Base-by-base conservation (phyloP, 805 yeast species). In the Candida verbasci region DNA sequence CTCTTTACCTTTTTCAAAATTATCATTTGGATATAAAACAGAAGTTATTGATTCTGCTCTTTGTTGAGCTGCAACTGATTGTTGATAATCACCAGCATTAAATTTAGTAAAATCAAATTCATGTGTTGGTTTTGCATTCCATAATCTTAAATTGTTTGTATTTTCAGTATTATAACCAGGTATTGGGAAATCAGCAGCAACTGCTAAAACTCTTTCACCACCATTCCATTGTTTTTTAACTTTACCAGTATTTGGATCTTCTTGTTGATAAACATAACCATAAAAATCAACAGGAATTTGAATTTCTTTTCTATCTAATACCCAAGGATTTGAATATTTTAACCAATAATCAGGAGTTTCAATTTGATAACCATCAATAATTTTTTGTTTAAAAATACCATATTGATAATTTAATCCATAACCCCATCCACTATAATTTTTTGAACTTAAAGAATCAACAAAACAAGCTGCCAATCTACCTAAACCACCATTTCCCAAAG, bases 291-390 rank as follows among this genome's bases (percentile, higher is more conserved):
- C 82, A 10, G 95, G 96, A 42, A 86, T 80, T 55, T 83, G 88
- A 47, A 88, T 85, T 60, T 88, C 97, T 42, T 72, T 65, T 52
- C 97, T 74, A 47, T 84, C 83, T 45, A 89, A 81, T 60, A 88
- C 96, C 97, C 97, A 88, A 14, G 97, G 95, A 53, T 87, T 86
- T 45, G 87, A 78, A 56, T 74, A 82, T 49, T 82, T 82, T 47
- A 88, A 72, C 97, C 97, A 88, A 59, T 88, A 86, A 58, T 88
- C 97, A 9, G 97, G 97, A 23, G 86, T 73, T 62, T 88, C 97
- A 25, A 89, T 94, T 64, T 88, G 97, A 63, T 85, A 86, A 9
- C 96, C 97, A 54, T 89, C 86, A 48, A 86, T 74, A 53, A 88
- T 86, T 58, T 79, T 80, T 65, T 88, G 97, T 47, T 87, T 77